Evolutionary conservation across 2,329 filamentous ascomycete species (phyloP).

Genomic region (Hymenoscyphus salicellus): DNA sequence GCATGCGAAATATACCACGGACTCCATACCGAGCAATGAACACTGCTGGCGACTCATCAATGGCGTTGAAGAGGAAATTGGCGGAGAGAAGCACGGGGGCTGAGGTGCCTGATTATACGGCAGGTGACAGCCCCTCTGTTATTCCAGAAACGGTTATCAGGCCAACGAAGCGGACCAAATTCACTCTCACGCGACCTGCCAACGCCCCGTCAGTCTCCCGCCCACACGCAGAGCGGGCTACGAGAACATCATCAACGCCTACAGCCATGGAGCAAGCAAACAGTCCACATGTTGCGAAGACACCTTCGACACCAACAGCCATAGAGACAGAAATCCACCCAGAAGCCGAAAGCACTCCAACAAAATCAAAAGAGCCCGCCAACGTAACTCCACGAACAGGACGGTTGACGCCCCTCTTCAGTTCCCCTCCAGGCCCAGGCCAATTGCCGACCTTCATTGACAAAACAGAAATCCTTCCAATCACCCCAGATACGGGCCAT

Average conservation of each 20-base stretch:
- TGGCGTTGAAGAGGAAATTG: conserved; percentile 4
- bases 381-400: background rate
- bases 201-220: background rate
- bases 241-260: background rate
- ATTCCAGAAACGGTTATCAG: background rate
- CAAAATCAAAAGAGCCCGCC: background rate
- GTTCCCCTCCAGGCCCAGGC: background rate
- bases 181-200: background rate
- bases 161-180: background rate
- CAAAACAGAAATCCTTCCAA: conserved; percentile 50
- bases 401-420: background rate
- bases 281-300: background rate
- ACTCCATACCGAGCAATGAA: background rate
- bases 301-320: background rate
- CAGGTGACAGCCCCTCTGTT: background rate
- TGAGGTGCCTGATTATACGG: background rate
- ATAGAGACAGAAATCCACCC: background rate
- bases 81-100: background rate
- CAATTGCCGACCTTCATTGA: background rate
- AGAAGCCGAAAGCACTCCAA: background rate
- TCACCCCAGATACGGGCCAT: conserved; percentile 49
- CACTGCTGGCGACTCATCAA: conserved; percentile 3
- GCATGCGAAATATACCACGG: background rate
- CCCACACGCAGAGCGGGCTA: background rate
- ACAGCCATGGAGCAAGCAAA: background rate